These are phyloP conservation scores for Collybia mongolica DNA, from an alignment of 768 basidiomycete genomes.

Conservation along the genomic window DNA sequence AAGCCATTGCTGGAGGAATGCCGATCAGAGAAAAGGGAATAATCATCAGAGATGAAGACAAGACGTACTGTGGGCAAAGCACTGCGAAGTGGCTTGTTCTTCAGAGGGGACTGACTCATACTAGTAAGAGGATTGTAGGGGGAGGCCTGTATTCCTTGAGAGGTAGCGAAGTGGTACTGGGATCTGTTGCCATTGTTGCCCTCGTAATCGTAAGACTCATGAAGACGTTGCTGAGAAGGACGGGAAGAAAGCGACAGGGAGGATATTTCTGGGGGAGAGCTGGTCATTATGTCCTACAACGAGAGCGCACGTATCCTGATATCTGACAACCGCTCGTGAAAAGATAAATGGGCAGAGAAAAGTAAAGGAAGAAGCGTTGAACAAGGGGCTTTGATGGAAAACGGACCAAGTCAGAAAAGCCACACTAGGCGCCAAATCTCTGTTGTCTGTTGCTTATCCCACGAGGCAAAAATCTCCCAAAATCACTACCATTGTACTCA, in stretches of 20 bases:
- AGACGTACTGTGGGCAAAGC: slow-evolving; percentile 72
- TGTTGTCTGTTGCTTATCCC: slow-evolving; percentile 34
- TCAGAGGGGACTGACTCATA: slow-evolving; percentile 66
- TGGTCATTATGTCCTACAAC: slow-evolving; percentile 63
- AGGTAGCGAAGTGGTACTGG: slow-evolving; percentile 72
- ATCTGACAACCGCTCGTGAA: slow-evolving; percentile 31
- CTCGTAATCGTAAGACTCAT: slow-evolving; percentile 87
- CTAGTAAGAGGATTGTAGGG: slow-evolving; percentile 56
- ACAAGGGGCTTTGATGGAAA: slow-evolving; percentile 17
- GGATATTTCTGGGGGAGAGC: slow-evolving; percentile 78
- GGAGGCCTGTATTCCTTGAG: slow-evolving; percentile 50
- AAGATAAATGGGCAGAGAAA: slow-evolving; percentile 24
- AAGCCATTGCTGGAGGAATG: slow-evolving; percentile 74
- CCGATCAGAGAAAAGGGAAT: slow-evolving; percentile 13
- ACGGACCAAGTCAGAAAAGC: slow-evolving; percentile 4
- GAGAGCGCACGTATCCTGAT: slow-evolving; percentile 18
- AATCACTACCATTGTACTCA: not conserved
- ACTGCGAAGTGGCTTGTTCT: slow-evolving; percentile 69
- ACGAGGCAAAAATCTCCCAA: slow-evolving; percentile 12
- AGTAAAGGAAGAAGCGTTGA: slow-evolving; percentile 25
- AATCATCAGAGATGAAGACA: slow-evolving; percentile 18
- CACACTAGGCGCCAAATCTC: slow-evolving; percentile 4
- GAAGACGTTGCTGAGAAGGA: slow-evolving; percentile 71
- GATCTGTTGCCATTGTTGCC: slow-evolving; percentile 51
- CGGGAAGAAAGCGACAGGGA: slow-evolving; percentile 67